Percentiles rank a stretch among this genome's conserved stretches.
Evolutionary conservation across 1,284 basidiomycete genomes (phyloP).

Genomic region (Papiliotrema nemorosa): DNA sequence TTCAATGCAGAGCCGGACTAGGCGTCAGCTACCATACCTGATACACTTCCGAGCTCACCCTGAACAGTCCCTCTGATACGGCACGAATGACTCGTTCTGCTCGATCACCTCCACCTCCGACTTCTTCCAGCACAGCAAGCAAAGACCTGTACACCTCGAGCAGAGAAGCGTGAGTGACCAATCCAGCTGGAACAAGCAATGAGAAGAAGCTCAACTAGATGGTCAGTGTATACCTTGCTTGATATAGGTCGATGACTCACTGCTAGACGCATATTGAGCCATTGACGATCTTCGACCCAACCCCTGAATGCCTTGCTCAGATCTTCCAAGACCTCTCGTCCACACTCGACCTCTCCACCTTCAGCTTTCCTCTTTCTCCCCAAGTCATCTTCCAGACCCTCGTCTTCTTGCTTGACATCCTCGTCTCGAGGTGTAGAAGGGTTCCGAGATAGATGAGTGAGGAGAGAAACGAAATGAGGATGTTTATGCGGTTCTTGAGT

Average conservation of each 20-base stretch:
- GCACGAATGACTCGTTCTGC: slow-evolving; percentile 80
- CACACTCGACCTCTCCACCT: slow-evolving; percentile 54
- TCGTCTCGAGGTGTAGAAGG: slow-evolving; percentile 18
- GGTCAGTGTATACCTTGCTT: not conserved
- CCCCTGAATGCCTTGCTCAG: slow-evolving; percentile 81
- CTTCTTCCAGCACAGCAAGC: slow-evolving; percentile 79
- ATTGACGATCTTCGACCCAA: slow-evolving; percentile 77
- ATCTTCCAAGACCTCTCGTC: slow-evolving; percentile 76
- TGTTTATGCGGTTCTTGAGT: slow-evolving; percentile 90
- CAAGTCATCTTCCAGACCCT: slow-evolving; percentile 25
- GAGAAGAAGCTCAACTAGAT: slow-evolving; percentile 83
- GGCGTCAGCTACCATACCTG: slow-evolving; percentile 9
- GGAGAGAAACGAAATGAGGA: slow-evolving; percentile 77
- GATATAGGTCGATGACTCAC: slow-evolving; percentile 57
- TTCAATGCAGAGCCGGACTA: slow-evolving; percentile 39
- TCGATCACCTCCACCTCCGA: slow-evolving; percentile 79
- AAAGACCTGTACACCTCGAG: slow-evolving; percentile 74
- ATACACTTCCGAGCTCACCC: slow-evolving; percentile 54
- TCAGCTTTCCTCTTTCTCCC: slow-evolving; percentile 39
- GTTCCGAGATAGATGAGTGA: slow-evolving; percentile 63
- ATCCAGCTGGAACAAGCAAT: slow-evolving; percentile 68
- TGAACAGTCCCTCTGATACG: slow-evolving; percentile 80
- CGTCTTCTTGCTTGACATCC: slow-evolving; percentile 52
- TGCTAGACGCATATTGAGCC: slow-evolving; percentile 79
- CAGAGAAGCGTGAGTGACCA: slow-evolving; percentile 73